Conservation (phyloP, 306 rosid genomes). For the Malus fusca region DNA sequence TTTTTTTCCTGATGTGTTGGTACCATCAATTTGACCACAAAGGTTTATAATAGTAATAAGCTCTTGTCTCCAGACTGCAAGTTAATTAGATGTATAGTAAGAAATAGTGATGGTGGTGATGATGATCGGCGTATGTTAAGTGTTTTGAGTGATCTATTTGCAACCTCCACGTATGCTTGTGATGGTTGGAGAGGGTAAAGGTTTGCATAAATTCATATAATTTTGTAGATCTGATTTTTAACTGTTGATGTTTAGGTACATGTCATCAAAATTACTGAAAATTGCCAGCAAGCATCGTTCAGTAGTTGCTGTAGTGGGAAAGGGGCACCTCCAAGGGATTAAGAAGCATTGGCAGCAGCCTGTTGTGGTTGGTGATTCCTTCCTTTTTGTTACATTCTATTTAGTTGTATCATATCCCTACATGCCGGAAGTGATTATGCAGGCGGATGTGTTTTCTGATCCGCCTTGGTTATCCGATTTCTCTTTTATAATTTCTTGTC, state of each 20-base stretch:
- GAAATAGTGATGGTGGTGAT: background rate
- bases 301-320: slow-evolving; percentile 91
- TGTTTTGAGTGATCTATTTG: background rate
- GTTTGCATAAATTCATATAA: background rate
- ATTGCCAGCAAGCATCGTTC: slow-evolving; percentile 55
- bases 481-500: background rate
- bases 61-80: background rate
- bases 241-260: slow-evolving; percentile 47
- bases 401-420: no score
- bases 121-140: background rate
- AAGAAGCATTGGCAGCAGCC: slow-evolving; percentile 84
- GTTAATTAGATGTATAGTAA: background rate
- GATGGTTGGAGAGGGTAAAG: no score
- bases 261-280: slow-evolving; percentile 62
- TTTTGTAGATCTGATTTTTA: background rate
- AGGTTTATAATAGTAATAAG: background rate
- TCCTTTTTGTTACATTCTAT: background rate
- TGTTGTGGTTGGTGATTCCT: slow-evolving; percentile 47
- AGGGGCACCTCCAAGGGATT: slow-evolving; percentile 90
- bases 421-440: background rate
- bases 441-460: background rate
- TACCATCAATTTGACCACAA: background rate
- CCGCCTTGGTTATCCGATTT: background rate
- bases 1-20: background rate
- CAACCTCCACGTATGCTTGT: background rate